Evolutionary conservation across 768 basidiomycete species (phyloP).

Genomic region (Dendrothele bispora): DNA sequence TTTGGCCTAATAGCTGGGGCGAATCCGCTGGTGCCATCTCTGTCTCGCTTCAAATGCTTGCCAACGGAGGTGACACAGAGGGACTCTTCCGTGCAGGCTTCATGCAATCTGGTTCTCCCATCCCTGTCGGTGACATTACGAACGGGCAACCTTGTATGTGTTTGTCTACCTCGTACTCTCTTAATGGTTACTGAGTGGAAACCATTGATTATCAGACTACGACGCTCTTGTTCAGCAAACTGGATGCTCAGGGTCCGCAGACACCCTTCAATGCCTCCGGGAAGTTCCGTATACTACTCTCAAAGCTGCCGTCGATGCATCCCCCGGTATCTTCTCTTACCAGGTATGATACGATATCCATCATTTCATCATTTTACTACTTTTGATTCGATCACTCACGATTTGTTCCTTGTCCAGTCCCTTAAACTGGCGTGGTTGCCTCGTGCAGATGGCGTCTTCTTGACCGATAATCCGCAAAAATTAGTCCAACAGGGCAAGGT

Average conservation of each 20-base stretch:
- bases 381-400: too few species aligned
- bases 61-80: constrained; percentile 43
- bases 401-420: constrained; percentile 25
- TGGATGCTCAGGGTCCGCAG: constrained; percentile 36
- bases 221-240: constrained; percentile 41
- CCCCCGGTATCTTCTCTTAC: constrained; percentile 42
- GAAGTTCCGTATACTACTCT: constrained; percentile 34
- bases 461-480: constrained; percentile 40
- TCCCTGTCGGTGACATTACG: constrained; percentile 44
- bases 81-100: constrained; percentile 52
- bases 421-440: constrained; percentile 46
- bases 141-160: constrained; percentile 38
- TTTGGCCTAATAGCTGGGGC: constrained; percentile 42
- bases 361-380: background rate
- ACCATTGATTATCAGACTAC: constrained; percentile 27
- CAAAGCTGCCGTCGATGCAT: constrained; percentile 41
- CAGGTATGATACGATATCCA: constrained; percentile 28
- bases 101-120: constrained; percentile 51
- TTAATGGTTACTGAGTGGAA: constrained; percentile 12
- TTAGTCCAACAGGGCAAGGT: constrained; percentile 44
- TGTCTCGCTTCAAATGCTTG: constrained; percentile 48
- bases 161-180: constrained; percentile 12
- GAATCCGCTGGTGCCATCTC: constrained; percentile 53
- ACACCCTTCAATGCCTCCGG: constrained; percentile 47
- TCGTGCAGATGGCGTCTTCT: constrained; percentile 49